Evolutionary conservation across 768 basidiomycete species (phyloP).

Genomic region (Cantharellus anzutake): DNA sequence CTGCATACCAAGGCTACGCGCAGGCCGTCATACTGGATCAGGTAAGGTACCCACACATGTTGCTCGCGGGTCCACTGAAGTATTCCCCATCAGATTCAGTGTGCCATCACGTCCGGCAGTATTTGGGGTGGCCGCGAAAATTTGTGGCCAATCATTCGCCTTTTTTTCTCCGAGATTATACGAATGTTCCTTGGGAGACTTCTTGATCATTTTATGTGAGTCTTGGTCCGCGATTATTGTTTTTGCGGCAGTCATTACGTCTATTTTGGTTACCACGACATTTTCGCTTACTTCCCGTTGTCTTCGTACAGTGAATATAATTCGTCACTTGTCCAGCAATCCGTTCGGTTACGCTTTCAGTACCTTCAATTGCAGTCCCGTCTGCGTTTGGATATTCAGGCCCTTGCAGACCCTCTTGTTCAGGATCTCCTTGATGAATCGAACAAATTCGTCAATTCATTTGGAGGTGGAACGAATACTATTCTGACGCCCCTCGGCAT

Average conservation of each 20-base stretch:
- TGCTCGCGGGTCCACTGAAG: neutral
- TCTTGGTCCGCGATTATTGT: conserved; percentile 5
- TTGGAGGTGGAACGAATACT: conserved; percentile 26
- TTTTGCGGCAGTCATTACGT: neutral
- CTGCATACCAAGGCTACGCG: conserved; percentile 70
- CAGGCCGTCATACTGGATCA: conserved; percentile 75
- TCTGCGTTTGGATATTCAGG: conserved; percentile 58
- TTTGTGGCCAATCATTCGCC: conserved; percentile 38
- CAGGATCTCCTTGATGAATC: conserved; percentile 74
- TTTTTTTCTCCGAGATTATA: conserved; percentile 41
- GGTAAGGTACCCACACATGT: conserved; percentile 24
- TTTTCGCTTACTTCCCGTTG: conserved; percentile 1
- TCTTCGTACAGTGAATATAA: conserved; percentile 33
- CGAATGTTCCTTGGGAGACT: conserved; percentile 44
- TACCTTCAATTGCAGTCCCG: conserved; percentile 63
- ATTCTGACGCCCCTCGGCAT: neutral
- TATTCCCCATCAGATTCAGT: conserved; percentile 35
- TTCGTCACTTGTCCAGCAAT: conserved; percentile 52
- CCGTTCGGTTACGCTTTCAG: conserved; percentile 56
- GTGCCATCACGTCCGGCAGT: conserved; percentile 44
- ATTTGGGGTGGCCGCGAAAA: conserved; percentile 18
- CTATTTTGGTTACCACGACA: neutral
- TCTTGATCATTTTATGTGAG: conserved; percentile 60
- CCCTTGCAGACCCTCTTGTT: conserved; percentile 49
- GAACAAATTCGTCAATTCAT: conserved; percentile 67